Evolutionary conservation across 441 rosid species (phyloP).

Genomic region (Aleurites moluccanus): DNA sequence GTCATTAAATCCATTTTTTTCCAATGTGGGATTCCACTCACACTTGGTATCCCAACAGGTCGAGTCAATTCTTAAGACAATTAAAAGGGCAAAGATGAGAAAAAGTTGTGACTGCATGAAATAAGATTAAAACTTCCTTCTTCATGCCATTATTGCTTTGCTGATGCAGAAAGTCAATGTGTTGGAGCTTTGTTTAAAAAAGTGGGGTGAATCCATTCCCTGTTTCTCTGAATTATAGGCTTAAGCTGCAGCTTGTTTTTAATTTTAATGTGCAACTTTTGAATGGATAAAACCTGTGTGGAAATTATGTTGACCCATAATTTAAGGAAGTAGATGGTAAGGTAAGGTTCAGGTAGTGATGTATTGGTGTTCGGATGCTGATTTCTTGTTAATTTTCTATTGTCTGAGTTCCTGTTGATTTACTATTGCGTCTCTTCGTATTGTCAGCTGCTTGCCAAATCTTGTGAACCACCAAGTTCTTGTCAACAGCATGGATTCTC

Average conservation of each 20-base stretch:
- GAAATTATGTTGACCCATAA: not conserved
- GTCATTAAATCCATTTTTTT: too few species aligned
- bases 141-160: not conserved
- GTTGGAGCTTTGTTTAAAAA: not conserved
- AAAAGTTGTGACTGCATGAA: too few species aligned
- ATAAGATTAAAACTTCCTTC: not conserved
- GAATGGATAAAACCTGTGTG: slow-evolving; percentile 10
- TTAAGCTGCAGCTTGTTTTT: not conserved
- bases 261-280: slow-evolving; percentile 1
- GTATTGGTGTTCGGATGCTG: not conserved
- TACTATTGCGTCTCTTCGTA: slow-evolving; percentile 18
- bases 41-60: too few species aligned
- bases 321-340: not conserved
- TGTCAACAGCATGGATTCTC: slow-evolving; percentile 85
- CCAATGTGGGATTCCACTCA: too few species aligned
- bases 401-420: slow-evolving; percentile 16
- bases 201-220: not conserved
- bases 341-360: not conserved
- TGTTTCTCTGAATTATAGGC: not conserved
- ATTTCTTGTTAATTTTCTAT: not conserved
- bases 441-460: slow-evolving; percentile 84
- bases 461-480: slow-evolving; percentile 82
- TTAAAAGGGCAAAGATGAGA: too few species aligned
- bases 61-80: too few species aligned
- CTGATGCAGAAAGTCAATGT: not conserved